phyloP scores from a whole-genome alignment of 352 stramenopile genomes.

The Blastocystis sp. region DNA sequence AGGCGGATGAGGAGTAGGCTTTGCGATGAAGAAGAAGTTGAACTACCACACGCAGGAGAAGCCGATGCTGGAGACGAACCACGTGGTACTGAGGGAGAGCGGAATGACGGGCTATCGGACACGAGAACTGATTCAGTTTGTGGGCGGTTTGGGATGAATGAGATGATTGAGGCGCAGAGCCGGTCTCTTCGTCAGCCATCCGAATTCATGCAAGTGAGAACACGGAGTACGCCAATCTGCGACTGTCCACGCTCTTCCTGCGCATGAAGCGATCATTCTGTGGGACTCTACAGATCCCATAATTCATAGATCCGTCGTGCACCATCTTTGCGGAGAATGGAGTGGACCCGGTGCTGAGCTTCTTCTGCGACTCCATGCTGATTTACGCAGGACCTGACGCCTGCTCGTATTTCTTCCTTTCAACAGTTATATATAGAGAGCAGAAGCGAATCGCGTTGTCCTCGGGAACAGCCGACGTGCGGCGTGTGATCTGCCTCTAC shows the following conservation, averaged over 20 bases:
- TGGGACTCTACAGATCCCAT: neutral
- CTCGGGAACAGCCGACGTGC: neutral
- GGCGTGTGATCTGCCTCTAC: neutral
- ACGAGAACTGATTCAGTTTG: neutral
- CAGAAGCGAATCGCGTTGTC: neutral
- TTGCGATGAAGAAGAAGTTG: constrained; percentile 46
- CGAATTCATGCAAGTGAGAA: too few species aligned
- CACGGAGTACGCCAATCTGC: neutral
- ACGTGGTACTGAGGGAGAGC: neutral
- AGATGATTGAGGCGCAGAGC: too few species aligned
- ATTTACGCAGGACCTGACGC: neutral
- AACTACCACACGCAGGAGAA: constrained; percentile 5
- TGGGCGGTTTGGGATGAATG: too few species aligned
- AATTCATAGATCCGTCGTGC: constrained; percentile 7
- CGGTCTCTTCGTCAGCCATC: too few species aligned
- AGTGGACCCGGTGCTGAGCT: neutral
- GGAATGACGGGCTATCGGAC: neutral
- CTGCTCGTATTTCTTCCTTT: neutral
- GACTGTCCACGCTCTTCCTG: constrained; percentile 2
- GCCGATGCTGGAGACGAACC: constrained; percentile 27
- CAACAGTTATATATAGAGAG: neutral
- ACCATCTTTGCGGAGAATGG: neutral
- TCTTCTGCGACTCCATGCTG: neutral
- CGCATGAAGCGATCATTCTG: neutral
- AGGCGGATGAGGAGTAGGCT: neutral